Base-by-base conservation (phyloP, 306 rosid species). In the Alnus glutinosa region DNA sequence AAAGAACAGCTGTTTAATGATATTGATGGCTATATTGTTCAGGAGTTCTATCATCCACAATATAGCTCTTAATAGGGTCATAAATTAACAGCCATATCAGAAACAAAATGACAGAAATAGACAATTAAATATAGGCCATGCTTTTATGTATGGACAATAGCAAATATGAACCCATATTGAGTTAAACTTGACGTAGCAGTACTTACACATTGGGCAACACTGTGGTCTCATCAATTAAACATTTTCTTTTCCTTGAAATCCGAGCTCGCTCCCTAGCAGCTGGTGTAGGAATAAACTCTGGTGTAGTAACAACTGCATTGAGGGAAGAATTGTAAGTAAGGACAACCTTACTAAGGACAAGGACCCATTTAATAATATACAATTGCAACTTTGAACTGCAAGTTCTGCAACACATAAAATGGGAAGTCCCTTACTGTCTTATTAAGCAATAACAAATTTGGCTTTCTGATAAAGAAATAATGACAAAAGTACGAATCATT, bases 131-230 rank as follows among this genome's bases (percentile, higher is more conserved):
- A 42, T 42, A 42, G 1, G 7, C 46, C 46, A 42, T 42, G 46
- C 46, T 42, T 61, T 11, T 28, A 28, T 16, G 3, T 37, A 66
- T 37, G 13, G 48, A 66, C 46, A 66, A 1, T 37, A 37, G 9
- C 4, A n/a, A 66, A 7, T 37, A 66, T 37, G 47, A 66, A 15
- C 37, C 32, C 44, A 8, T 6, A 1, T 15, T 2, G 51, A 68
- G 28, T 68, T 42, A 68, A 42, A 68, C 51, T 39, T 1, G 50
- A 44, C 28, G 44, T 37, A 77, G 49, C 77, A 77, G 68, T 42
- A 74, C 98, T 63, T 92, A 92, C 97, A 84, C 74, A 58, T 77
- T 84, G 63, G 94, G 78, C 81, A 92, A 82, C 74, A 92, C 77
- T 28, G 48, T 34, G 63, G 49, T 37, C 75, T 81, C 77, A 80